Evolutionary conservation across 139 green algal species (phyloP), one percentile per base, ranked within the genome.

Genomic region (Coelastrella sp.): DNA sequence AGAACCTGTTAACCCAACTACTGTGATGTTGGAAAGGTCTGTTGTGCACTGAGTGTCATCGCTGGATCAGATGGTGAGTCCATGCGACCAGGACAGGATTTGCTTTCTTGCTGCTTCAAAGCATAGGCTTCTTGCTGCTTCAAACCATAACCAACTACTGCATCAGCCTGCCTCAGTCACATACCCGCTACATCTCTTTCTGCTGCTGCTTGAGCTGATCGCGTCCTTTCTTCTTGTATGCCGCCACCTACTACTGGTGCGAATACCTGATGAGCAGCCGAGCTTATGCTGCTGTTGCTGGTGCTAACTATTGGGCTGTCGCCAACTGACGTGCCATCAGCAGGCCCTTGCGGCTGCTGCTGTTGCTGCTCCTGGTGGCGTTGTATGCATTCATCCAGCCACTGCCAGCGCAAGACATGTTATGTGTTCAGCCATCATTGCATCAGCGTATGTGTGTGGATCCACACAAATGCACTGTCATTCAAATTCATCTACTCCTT

Each of bases 371-470:
- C 27, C 32, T 76, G 57, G 27, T 83, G 40, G 13, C 19, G 48
- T 13, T 69, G 38, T 34, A 96, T 66, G 87, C 92, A 94, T 5
- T 64, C 79, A 27, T 89, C 67, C 37, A 95, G 81, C 93, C 93
- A 96, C 80, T 79, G 75, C 35, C 38, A 35, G 13, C n/a, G n/a
- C n/a, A n/a, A n/a, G n/a, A n/a, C n/a, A n/a, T n/a, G n/a, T n/a
- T n/a, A n/a, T n/a, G n/a, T n/a, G n/a, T n/a, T n/a, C n/a, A n/a
- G n/a, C n/a, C n/a, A n/a, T n/a, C n/a, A n/a, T n/a, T n/a, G n/a
- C n/a, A n/a, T n/a, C n/a, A n/a, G n/a, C n/a, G n/a, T n/a, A n/a
- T n/a, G 69, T 57, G 45, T 57, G 15, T 23, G 15, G 11, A 57
- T 9, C 45, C 11, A 13, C 45, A 57, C 11, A 13, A 57, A 57